Conservation (phyloP, 139 green algal species). For the Raphidocelis subcapitata region DNA sequence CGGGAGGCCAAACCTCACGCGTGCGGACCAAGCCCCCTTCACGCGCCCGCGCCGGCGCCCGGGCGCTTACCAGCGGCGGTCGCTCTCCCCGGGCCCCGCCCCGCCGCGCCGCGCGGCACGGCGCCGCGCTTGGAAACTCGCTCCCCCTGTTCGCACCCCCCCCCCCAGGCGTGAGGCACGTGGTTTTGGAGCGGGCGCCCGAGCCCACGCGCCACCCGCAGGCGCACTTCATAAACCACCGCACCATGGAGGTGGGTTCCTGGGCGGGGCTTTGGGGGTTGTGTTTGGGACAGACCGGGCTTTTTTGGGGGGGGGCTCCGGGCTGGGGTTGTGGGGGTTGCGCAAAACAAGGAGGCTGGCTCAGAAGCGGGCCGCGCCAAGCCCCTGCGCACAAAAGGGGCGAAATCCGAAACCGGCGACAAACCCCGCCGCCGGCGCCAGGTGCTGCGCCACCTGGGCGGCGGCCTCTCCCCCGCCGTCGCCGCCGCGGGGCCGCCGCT, state of each 20-base stretch:
- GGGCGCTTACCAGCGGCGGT: too few species aligned
- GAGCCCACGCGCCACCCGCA: constrained; percentile 71
- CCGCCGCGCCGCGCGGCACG: too few species aligned
- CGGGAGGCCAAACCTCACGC: too few species aligned
- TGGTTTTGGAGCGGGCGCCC: constrained; percentile 66
- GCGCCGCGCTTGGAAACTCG: too few species aligned
- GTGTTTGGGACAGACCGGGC: too few species aligned
- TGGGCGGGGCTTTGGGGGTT: constrained; percentile 13
- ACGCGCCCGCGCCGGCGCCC: too few species aligned
- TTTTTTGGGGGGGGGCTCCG: background rate
- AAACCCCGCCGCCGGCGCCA: constrained; percentile 15
- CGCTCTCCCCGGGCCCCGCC: too few species aligned
- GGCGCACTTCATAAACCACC: constrained; percentile 94
- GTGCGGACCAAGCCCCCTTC: too few species aligned
- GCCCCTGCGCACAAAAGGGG: too few species aligned
- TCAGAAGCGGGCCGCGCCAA: too few species aligned
- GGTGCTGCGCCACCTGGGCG: constrained; percentile 53
- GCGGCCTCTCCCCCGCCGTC: constrained; percentile 53
- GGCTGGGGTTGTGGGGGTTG: background rate
- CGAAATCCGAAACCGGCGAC: too few species aligned
- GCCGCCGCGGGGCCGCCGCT: constrained; percentile 57
- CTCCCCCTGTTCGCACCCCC: too few species aligned
- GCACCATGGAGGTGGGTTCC: constrained; percentile 85
- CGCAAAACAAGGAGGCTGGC: background rate
- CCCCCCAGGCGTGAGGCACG: constrained; percentile 47